Conservation (phyloP, 257 asterid genomes). For the Sherardia arvensis region DNA sequence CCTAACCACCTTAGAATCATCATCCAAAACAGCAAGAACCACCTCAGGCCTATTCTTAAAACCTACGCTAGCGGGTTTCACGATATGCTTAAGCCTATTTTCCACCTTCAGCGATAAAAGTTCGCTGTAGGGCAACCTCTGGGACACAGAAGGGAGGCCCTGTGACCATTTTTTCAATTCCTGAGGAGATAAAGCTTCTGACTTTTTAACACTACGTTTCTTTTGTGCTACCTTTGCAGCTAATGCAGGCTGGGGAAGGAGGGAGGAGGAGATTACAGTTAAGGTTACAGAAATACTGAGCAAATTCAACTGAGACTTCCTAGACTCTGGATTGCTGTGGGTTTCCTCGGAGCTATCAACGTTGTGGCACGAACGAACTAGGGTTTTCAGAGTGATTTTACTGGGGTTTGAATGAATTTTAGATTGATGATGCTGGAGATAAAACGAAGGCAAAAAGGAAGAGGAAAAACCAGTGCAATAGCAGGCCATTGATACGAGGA, state of each 20-base stretch:
- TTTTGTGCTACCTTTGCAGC: constrained; percentile 71
- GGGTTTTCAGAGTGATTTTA: constrained; percentile 19
- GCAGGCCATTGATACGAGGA: constrained; percentile 33
- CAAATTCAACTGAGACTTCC: constrained; percentile 28
- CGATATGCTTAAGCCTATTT: constrained; percentile 60
- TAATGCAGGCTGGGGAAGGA: constrained; percentile 46
- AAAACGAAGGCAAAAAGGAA: constrained; percentile 32
- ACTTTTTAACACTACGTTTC: constrained; percentile 33
- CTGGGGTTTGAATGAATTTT: constrained; percentile 25
- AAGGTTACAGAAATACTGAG: constrained; percentile 54
- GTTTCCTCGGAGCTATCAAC: constrained; percentile 6
- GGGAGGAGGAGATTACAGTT: constrained; percentile 60
- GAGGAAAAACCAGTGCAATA: constrained; percentile 32
- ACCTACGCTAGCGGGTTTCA: constrained; percentile 47
- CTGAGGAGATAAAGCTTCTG: constrained; percentile 53
- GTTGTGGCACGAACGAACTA: constrained; percentile 2
- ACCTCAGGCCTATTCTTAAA: constrained; percentile 61
- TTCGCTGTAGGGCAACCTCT: constrained; percentile 65
- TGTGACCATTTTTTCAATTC: constrained; percentile 66
- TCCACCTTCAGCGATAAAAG: constrained; percentile 59
- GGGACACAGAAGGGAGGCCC: constrained; percentile 75
- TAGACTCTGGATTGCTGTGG: constrained; percentile 12
- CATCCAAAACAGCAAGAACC: constrained; percentile 86
- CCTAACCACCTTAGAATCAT: constrained; percentile 72
- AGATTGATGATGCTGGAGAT: constrained; percentile 18